A percentile compares a stretch with the other conserved stretches of the same genome.
Evolutionary conservation across 257 asterid genomes (phyloP).

Genomic region (Datura wrightii): DNA sequence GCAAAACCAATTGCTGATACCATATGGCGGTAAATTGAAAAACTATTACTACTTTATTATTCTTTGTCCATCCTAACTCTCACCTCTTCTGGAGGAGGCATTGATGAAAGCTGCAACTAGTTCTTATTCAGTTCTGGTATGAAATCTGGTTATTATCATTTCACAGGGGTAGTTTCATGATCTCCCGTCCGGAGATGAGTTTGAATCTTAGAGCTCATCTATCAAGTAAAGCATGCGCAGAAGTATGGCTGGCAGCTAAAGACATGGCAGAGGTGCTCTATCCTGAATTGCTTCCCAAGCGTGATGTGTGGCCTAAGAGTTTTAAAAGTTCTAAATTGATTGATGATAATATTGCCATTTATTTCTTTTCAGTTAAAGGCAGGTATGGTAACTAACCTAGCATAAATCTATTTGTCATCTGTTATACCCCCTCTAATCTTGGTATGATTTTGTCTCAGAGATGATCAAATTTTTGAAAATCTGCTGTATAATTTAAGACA

Average conservation of each 20-base stretch:
- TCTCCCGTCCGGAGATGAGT: constrained; percentile 30
- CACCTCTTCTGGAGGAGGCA: not conserved
- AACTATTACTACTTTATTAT: constrained; percentile 1
- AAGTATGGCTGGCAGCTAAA: constrained; percentile 35
- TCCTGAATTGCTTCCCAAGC: constrained; percentile 37
- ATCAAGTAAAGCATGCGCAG: constrained; percentile 31
- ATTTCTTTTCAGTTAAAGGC: constrained; percentile 36
- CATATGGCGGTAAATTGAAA: constrained; percentile 33
- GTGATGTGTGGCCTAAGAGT: constrained; percentile 38
- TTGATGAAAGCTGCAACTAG: not conserved
- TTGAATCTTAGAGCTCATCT: constrained; percentile 36
- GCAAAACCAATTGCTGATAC: constrained; percentile 35
- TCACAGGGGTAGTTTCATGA: constrained; percentile 38
- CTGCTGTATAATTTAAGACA: constrained; percentile 45
- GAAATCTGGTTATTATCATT: not conserved
- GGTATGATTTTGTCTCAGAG: constrained; percentile 43
- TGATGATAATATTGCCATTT: constrained; percentile 37
- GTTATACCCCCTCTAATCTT: not conserved
- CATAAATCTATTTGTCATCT: not conserved
- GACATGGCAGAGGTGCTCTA: constrained; percentile 30
- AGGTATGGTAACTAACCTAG: constrained; percentile 25
- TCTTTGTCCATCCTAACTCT: constrained; percentile 7
- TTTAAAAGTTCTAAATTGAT: constrained; percentile 31
- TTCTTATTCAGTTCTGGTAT: not conserved
- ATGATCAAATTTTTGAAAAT: constrained; percentile 51